Evolutionary conservation across 2,329 filamentous ascomycete genomes (phyloP).

Genomic region (Xylaria sp.): DNA sequence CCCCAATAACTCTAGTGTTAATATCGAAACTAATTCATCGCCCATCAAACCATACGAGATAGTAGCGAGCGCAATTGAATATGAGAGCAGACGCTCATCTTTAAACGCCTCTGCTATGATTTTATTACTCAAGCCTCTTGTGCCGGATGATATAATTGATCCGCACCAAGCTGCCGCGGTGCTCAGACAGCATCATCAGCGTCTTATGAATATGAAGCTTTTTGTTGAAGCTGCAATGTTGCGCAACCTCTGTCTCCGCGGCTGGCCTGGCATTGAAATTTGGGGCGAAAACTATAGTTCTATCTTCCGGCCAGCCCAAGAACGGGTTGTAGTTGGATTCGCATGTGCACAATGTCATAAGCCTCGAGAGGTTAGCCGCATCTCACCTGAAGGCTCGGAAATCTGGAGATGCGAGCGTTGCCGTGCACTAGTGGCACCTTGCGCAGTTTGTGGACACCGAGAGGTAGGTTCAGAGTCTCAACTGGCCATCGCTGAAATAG

Average conservation of each 20-base stretch:
- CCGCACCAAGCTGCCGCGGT: conserved; percentile 65
- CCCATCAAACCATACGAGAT: conserved; percentile 67
- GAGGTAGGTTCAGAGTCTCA: conserved; percentile 55
- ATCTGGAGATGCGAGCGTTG: conserved; percentile 71
- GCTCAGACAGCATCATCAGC: conserved; percentile 67
- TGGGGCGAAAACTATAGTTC: conserved; percentile 67
- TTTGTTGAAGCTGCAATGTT: conserved; percentile 70
- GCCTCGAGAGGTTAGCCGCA: conserved; percentile 63
- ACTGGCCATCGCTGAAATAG: conserved; percentile 40
- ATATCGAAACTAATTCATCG: conserved; percentile 36
- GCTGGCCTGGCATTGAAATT: conserved; percentile 63
- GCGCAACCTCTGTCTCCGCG: conserved; percentile 68
- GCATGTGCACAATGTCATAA: conserved; percentile 67
- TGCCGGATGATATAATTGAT: conserved; percentile 66
- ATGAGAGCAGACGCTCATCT: conserved; percentile 65
- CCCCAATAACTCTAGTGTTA: conserved; percentile 47
- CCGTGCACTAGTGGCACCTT: conserved; percentile 62
- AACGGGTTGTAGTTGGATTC: conserved; percentile 64
- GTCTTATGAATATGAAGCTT: conserved; percentile 67
- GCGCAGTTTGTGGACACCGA: conserved; percentile 67
- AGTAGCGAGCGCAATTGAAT: conserved; percentile 63
- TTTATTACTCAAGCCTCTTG: conserved; percentile 66
- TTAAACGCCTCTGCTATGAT: conserved; percentile 70
- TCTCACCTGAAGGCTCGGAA: conserved; percentile 53
- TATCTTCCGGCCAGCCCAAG: conserved; percentile 65